A percentile compares a stretch with the other conserved stretches of the same genome.
Evolutionary conservation across 2,329 filamentous ascomycete species (phyloP).

Genomic region (Colletotrichum agaves): DNA sequence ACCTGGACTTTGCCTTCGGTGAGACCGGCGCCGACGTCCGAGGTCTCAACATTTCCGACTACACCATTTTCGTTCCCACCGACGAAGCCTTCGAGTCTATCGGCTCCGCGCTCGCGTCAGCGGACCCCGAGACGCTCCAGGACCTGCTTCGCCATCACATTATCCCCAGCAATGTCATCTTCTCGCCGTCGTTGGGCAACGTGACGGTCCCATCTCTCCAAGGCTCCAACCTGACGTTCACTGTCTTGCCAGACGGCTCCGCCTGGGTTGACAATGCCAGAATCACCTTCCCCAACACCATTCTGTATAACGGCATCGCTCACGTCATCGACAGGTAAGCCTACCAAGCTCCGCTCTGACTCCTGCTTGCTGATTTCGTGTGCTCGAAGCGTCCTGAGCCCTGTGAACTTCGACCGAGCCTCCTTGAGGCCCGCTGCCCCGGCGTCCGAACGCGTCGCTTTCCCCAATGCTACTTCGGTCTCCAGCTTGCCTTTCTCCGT

Average conservation of each 20-base stretch:
- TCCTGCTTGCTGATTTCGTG: not conserved
- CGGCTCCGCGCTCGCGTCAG: constrained; percentile 43
- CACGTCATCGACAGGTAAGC: constrained; percentile 46
- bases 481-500: constrained; percentile 43
- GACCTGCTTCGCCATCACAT: constrained; percentile 47
- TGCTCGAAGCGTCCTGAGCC: constrained; percentile 41
- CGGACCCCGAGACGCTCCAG: constrained; percentile 41
- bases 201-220: constrained; percentile 42
- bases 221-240: constrained; percentile 43
- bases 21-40: constrained; percentile 38
- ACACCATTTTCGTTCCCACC: constrained; percentile 84
- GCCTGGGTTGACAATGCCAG: constrained; percentile 47
- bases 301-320: constrained; percentile 47
- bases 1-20: constrained; percentile 43
- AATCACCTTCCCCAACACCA: constrained; percentile 45
- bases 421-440: constrained; percentile 40
- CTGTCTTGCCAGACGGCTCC: constrained; percentile 44
- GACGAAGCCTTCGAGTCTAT: constrained; percentile 76
- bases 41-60: constrained; percentile 55
- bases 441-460: constrained; percentile 43
- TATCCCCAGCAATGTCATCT: constrained; percentile 46
- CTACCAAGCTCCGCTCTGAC: accelerated
- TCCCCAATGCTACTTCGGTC: constrained; percentile 41
- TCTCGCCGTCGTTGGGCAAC: constrained; percentile 44
- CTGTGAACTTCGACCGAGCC: constrained; percentile 42